Evolutionary conservation across 495 filamentous ascomycete species (phyloP).

Genomic region (Aspergillus steynii): DNA sequence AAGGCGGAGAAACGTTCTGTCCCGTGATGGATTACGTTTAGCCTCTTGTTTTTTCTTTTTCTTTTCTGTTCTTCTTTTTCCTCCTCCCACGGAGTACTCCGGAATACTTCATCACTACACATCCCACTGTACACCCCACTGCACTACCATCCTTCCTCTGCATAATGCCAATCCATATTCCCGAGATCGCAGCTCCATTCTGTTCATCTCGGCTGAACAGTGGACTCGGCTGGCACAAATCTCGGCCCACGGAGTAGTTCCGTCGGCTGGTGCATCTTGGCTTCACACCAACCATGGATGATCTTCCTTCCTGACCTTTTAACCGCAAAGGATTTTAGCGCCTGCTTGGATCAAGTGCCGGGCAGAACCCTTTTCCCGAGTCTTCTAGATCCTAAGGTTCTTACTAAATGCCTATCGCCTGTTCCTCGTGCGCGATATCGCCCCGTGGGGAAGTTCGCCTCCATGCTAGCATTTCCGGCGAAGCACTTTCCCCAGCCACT

Average conservation of each 20-base stretch:
- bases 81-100: not conserved
- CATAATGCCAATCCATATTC: not conserved
- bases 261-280: conserved; percentile 3
- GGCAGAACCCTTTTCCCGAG: conserved; percentile 33
- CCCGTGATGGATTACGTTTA: conserved; percentile 6
- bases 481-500: conserved; percentile 16
- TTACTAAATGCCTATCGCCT: not conserved
- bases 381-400: not conserved
- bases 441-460: conserved; percentile 14
- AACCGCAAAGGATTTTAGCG: not conserved
- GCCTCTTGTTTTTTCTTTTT: not conserved
- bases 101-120: no score
- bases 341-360: not conserved
- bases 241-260: not conserved
- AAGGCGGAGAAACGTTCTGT: conserved; percentile 31
- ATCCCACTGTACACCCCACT: not conserved
- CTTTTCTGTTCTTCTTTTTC: conserved; percentile 1
- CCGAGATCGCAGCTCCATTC: conserved; percentile 5
- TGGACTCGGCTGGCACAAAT: not conserved
- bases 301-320: not conserved
- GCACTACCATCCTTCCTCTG: not conserved
- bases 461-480: conserved; percentile 4
- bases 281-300: conserved; percentile 1
- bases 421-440: conserved; percentile 3
- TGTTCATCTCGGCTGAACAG: conserved; percentile 2